A percentile compares a stretch with the other conserved stretches of the same genome.
Conservation (phyloP, 768 basidiomycete genomes). For the Russula vinacea region DNA sequence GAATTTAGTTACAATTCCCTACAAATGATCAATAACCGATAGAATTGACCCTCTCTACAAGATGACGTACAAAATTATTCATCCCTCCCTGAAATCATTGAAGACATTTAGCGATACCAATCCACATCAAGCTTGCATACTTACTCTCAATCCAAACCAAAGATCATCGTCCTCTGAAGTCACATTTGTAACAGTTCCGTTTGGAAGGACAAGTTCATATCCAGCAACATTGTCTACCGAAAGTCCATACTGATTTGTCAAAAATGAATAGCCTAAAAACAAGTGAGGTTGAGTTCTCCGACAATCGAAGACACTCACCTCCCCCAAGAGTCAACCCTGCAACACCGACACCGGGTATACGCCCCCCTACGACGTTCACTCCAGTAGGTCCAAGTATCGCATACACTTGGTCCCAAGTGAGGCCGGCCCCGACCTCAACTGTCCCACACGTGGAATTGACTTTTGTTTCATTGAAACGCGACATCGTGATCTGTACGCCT, state of each 20-base stretch:
- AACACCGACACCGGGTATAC: not conserved
- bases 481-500: constrained; percentile 1
- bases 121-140: not conserved
- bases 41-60: not conserved
- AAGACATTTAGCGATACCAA: not conserved
- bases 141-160: constrained; percentile 19
- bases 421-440: constrained; percentile 10
- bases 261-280: no score
- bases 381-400: not conserved
- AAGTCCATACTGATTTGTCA: no score
- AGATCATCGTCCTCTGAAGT: constrained; percentile 5
- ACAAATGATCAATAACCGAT: not conserved
- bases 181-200: constrained; percentile 27
- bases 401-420: constrained; percentile 3
- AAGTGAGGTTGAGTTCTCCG: constrained; percentile 3
- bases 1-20: constrained; percentile 21
- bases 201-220: constrained; percentile 34
- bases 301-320: constrained; percentile 14
- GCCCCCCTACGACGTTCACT: constrained; percentile 1
- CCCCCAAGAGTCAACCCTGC: constrained; percentile 15
- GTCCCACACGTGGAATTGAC: not conserved
- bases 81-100: constrained; percentile 18
- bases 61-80: constrained; percentile 18
- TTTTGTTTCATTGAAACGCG: not conserved
- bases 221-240: not conserved